Evolutionary conservation across 2,329 filamentous ascomycete species (phyloP).

Genomic region (Penicillium decumbens): DNA sequence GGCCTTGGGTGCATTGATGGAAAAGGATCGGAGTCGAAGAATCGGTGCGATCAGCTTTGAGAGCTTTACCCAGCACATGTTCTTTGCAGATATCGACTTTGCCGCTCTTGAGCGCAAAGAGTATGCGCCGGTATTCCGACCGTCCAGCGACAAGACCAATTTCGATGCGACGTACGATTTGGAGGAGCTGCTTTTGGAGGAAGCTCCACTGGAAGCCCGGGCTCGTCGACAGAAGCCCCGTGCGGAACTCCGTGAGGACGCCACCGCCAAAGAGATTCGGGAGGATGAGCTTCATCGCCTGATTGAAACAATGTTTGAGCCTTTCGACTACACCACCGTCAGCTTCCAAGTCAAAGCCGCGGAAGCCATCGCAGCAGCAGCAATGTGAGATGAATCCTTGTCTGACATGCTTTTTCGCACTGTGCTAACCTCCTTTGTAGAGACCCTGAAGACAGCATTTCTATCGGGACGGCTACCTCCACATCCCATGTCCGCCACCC

Average conservation of each 20-base stretch:
- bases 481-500: conserved; percentile 33
- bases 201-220: conserved; percentile 88
- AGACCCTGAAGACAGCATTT: conserved; percentile 39
- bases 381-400: conserved; percentile 24
- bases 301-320: conserved; percentile 89
- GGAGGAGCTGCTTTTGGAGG: conserved; percentile 87
- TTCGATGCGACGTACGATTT: conserved; percentile 98
- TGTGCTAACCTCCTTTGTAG: conserved; percentile 18
- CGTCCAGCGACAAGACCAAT: conserved; percentile 96
- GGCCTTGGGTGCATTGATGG: conserved; percentile 77
- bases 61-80: conserved; percentile 79
- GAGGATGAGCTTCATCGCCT: conserved; percentile 90
- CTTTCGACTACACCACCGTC: conserved; percentile 88
- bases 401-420: background rate
- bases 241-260: conserved; percentile 86
- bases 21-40: conserved; percentile 71
- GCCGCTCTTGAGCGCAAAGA: conserved; percentile 76
- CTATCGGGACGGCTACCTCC: conserved; percentile 20
- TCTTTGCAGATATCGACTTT: conserved; percentile 85
- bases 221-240: conserved; percentile 90
- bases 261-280: conserved; percentile 87
- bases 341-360: conserved; percentile 59
- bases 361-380: conserved; percentile 38
- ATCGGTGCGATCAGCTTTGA: conserved; percentile 80
- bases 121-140: conserved; percentile 84